Evolutionary conservation across 495 filamentous ascomycete species (phyloP).

Genomic region (Penicillium taxi): DNA sequence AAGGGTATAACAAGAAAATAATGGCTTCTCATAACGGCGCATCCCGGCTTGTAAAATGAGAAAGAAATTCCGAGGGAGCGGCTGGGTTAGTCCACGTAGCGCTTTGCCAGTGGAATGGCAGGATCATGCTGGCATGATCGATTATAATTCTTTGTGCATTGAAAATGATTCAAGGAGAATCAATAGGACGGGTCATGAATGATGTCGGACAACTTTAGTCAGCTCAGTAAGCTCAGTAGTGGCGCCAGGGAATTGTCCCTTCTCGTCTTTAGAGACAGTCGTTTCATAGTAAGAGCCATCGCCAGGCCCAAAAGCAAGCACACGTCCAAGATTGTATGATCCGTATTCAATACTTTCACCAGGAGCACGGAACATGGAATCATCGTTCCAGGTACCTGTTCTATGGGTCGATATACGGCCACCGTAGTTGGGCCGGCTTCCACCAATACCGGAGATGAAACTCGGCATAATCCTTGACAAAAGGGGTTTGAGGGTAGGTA

Average conservation of each 20-base stretch:
- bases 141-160: too few species aligned
- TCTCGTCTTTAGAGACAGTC: conserved; percentile 5
- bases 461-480: conserved; percentile 38
- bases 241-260: conserved; percentile 2
- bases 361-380: conserved; percentile 24
- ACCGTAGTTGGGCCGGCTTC: conserved; percentile 13
- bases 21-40: too few species aligned
- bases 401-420: conserved; percentile 10
- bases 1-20: too few species aligned
- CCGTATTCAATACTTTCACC: conserved; percentile 31
- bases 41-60: too few species aligned
- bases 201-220: too few species aligned
- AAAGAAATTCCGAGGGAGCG: too few species aligned
- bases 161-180: too few species aligned
- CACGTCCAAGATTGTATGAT: conserved; percentile 18
- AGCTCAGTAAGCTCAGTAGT: conserved; percentile 2
- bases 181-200: too few species aligned
- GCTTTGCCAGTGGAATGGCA: too few species aligned
- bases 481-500: conserved; percentile 80
- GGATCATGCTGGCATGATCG: too few species aligned
- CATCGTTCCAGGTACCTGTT: conserved; percentile 27
- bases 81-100: too few species aligned
- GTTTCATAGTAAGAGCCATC: conserved; percentile 5
- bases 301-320: conserved; percentile 18
- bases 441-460: conserved; percentile 24